Evolutionary conservation across 2,329 filamentous ascomycete species (phyloP), one percentile per base, ranked within the genome.

Genomic region (Stagonosporopsis rhizophila): DNA sequence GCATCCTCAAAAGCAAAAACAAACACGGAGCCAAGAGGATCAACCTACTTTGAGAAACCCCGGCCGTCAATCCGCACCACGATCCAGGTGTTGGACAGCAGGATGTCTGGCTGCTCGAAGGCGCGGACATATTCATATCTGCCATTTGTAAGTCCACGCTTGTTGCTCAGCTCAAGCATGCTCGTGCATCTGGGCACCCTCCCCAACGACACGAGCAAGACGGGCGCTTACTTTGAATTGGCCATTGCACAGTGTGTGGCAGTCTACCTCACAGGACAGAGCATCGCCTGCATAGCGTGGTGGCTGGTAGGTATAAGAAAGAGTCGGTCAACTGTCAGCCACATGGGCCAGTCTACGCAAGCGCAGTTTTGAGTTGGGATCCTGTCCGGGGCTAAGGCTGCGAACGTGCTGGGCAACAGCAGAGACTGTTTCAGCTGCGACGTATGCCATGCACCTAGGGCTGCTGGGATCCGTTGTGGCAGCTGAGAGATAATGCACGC

Each of bases 51-150:
- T 69, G 93, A 95, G 78, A 99, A 99, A 17, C 92, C 93, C 62
- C 94, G 85, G 22, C 95, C 95, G 78, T 99, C 95, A 69, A 99
- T 88, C 58, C 95, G 88, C 52, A 99, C 88, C 19, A 98, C 92
- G 53, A 98, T 89, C 92, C 93, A 99, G 23, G 94, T 98, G 72
- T 96, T 96, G 50, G 89, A 91, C 20, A 98, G 83, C 37, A 99
- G 80, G 42, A 79, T 78, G 72, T 97, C 92, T 6, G 87, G 80
- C 71, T 90, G 90, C 82, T 99, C 95, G 71, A 98, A 98, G 44
- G 81, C 78, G 74, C 91, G 91, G 61, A 98, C 94, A 77, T 99
- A 99, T 79, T 96, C 93, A 74, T 92, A 98, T 77, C 91, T 96
- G 68, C 44, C 45, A 35, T 49, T 23, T 19, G 65, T 66, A 49